Base-by-base conservation (phyloP, 148 eudicot genomes). In the Rhododendron henanense region DNA sequence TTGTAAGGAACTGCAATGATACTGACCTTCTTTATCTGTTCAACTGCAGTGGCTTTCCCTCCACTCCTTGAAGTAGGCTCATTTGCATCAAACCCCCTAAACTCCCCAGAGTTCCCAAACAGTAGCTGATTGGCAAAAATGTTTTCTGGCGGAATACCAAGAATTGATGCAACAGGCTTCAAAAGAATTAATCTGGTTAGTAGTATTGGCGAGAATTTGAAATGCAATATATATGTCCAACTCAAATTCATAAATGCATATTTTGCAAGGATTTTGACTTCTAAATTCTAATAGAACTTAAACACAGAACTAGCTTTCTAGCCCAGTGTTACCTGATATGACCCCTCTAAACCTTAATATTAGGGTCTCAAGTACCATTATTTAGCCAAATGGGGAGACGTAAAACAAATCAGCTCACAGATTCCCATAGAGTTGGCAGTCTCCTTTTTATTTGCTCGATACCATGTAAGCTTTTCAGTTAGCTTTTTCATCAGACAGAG, bases 41-140 rank as follows among this genome's bases (percentile, higher is more conserved):
- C 93, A 89, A 97, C 99, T 83, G 99, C 99, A 86, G 91, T 85
- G 85, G 99, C 92, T 91, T 97, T 97, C 85, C 99, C 99, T 80
- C 99, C 98, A 87, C 96, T 94, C 88, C 94, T 94, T 88, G 99
- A 97, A 67, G 99, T 97, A 81, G 98, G 99, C 84, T 97, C 99
- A 74, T 94, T 89, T 83, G 86, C 82, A 85, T 97, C 98, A 69
- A 97, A 97, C 55, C 99, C 98, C 69, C 71, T 59, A 84, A 92
- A 95, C 87, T 93, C 94, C 80, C 99, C 99, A 47, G 92, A 86
- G 81, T 85, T 90, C 86, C 89, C 93, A 85, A 97, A 97, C 39
- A 97, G 88, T 78, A 97, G 86, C 85, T 92, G 92, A 91, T 97
- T 97, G 86, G 99, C 99, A 85, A 89, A 96, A 31, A 95, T 93